A percentile compares a stretch with the other conserved stretches of the same genome.
These are phyloP conservation scores for Aspergillus hiratsukae DNA, from an alignment of 2,329 filamentous ascomycete genomes.

Conservation along the genomic window DNA sequence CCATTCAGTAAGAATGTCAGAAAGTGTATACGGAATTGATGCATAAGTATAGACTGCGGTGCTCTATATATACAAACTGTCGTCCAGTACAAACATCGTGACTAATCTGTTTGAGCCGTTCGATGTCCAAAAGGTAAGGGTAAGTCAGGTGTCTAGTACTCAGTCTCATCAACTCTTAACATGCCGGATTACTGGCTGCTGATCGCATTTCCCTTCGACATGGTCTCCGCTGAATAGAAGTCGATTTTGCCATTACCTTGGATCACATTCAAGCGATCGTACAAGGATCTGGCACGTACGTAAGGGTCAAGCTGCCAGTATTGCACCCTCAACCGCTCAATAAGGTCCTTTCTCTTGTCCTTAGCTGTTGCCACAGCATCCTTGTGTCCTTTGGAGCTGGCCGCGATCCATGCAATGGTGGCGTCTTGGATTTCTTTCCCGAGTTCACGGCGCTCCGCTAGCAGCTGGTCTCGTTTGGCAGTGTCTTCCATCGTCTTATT, in stretches of 20 bases:
- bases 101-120: not conserved
- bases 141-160: not conserved
- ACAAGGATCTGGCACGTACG: conserved; percentile 73
- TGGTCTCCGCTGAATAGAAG: conserved; percentile 56
- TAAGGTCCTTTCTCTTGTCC: conserved; percentile 57
- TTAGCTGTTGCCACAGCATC: conserved; percentile 49
- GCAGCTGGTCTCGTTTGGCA: conserved; percentile 58
- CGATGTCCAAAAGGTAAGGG: not conserved
- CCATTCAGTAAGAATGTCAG: conserved; percentile 1
- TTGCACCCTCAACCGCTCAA: conserved; percentile 61
- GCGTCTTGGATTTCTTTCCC: conserved; percentile 68
- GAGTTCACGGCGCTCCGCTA: conserved; percentile 60
- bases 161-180: not conserved
- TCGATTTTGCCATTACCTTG: conserved; percentile 62
- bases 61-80: conserved; percentile 1
- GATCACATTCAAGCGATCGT: conserved; percentile 76
- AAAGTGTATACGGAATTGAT: not conserved
- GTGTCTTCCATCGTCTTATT: conserved; percentile 70
- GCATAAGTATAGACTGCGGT: not conserved
- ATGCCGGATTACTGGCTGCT: conserved; percentile 1
- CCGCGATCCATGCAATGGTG: conserved; percentile 70
- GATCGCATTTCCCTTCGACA: conserved; percentile 12
- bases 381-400: conserved; percentile 41
- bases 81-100: not conserved
- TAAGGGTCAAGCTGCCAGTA: conserved; percentile 93